Percentiles rank a stretch among this genome's conserved stretches.
Evolutionary conservation across 2,329 filamentous ascomycete species (phyloP).

Genomic region (Penicillium nordicum): DNA sequence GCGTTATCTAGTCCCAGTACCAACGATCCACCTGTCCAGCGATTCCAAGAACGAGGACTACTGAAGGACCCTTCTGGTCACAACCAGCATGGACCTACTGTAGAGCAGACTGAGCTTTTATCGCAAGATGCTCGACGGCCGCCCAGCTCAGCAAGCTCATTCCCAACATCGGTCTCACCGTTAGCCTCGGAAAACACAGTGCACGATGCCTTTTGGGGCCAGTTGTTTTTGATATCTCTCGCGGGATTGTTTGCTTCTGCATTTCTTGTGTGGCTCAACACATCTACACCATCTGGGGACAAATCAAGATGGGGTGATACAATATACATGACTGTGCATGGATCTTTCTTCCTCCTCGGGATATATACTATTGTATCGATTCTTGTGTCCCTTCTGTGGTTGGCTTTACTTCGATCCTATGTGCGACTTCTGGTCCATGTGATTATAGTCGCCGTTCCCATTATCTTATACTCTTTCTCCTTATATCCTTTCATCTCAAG

Average conservation of each 20-base stretch:
- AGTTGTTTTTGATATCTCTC: conserved; percentile 79
- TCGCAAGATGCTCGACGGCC: conserved; percentile 45
- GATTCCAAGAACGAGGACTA: conserved; percentile 49
- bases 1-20: conserved; percentile 38
- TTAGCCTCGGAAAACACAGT: conserved; percentile 67
- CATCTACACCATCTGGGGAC: conserved; percentile 65
- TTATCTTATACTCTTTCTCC: conserved; percentile 83
- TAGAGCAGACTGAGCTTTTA: conserved; percentile 52
- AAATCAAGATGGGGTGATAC: conserved; percentile 76
- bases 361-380: conserved; percentile 90
- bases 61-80: conserved; percentile 36
- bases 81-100: conserved; percentile 46
- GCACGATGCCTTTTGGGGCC: conserved; percentile 89
- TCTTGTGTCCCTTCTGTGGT: conserved; percentile 83
- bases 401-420: conserved; percentile 82
- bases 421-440: conserved; percentile 77
- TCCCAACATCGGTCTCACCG: conserved; percentile 55
- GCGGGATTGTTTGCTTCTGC: conserved; percentile 84
- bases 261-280: conserved; percentile 86
- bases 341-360: conserved; percentile 83
- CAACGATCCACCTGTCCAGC: conserved; percentile 54
- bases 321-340: conserved; percentile 83
- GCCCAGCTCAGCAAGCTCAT: conserved; percentile 51
- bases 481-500: conserved; percentile 89
- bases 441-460: conserved; percentile 78